Conservation (phyloP, 2,329 filamentous ascomycete species). For the Pleoardoris graminearum region DNA sequence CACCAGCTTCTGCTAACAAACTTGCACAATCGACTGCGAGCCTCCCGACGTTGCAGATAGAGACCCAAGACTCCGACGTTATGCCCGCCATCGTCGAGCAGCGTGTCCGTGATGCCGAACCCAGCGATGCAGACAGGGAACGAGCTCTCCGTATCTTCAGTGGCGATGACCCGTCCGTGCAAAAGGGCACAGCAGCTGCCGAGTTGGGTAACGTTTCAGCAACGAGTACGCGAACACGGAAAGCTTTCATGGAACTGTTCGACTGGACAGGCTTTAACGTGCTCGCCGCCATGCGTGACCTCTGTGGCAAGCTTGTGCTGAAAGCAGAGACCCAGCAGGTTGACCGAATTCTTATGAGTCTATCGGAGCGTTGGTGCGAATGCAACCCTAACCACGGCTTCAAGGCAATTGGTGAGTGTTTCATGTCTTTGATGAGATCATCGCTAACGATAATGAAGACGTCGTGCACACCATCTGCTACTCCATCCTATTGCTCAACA, state of each 20-base stretch:
- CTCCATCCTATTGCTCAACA: constrained; percentile 92
- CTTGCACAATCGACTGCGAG: constrained; percentile 54
- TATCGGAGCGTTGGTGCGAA: constrained; percentile 87
- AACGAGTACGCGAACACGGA: constrained; percentile 58
- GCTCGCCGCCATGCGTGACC: constrained; percentile 72
- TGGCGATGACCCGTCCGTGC: constrained; percentile 78
- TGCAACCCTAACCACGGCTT: constrained; percentile 94
- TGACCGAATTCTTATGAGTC: constrained; percentile 87
- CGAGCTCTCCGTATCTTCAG: constrained; percentile 84
- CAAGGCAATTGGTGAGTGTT: constrained; percentile 74
- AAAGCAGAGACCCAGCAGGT: constrained; percentile 96
- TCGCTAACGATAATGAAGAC: constrained; percentile 59
- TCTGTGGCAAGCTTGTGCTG: constrained; percentile 81
- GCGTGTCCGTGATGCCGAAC: constrained; percentile 42
- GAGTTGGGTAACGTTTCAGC: constrained; percentile 77
- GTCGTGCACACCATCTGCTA: constrained; percentile 98
- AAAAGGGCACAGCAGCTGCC: constrained; percentile 77
- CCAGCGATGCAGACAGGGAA: constrained; percentile 69
- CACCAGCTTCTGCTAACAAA: constrained; percentile 47
- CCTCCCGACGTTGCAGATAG: constrained; percentile 56
- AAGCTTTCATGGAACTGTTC: constrained; percentile 90
- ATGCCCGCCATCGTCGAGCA: constrained; percentile 44
- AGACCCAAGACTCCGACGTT: constrained; percentile 49
- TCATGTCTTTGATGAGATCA: neutral
- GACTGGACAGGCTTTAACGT: constrained; percentile 84